Evolutionary conservation across 2,329 filamentous ascomycete species (phyloP).

Genomic region (Madurella fahalii): DNA sequence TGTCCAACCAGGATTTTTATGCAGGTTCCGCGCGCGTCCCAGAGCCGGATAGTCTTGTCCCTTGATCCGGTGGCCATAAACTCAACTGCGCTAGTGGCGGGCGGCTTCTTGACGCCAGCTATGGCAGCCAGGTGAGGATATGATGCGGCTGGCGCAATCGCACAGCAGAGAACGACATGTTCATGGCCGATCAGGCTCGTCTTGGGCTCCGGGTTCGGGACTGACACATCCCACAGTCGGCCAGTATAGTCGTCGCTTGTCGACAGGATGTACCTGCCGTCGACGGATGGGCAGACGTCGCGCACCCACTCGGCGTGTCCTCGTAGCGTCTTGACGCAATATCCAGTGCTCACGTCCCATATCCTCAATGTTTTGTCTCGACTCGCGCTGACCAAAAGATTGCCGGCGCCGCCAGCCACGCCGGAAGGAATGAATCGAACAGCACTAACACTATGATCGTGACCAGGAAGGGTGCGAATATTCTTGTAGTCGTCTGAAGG

Average conservation of each 20-base stretch:
- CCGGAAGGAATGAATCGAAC: slow-evolving; percentile 85
- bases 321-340: slow-evolving; percentile 83
- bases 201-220: slow-evolving; percentile 65
- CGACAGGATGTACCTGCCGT: slow-evolving; percentile 79
- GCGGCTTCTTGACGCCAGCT: slow-evolving; percentile 79
- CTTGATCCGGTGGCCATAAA: slow-evolving; percentile 85
- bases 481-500: slow-evolving; percentile 92
- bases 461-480: slow-evolving; percentile 82
- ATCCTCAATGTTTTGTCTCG: slow-evolving; percentile 80
- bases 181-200: slow-evolving; percentile 81
- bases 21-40: slow-evolving; percentile 79
- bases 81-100: slow-evolving; percentile 71
- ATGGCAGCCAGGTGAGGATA: slow-evolving; percentile 74
- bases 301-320: slow-evolving; percentile 91
- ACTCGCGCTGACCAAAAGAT: slow-evolving; percentile 80
- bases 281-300: slow-evolving; percentile 74
- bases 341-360: slow-evolving; percentile 92
- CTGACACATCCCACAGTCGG: slow-evolving; percentile 78
- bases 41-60: slow-evolving; percentile 87
- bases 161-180: slow-evolving; percentile 79
- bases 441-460: slow-evolving; percentile 87
- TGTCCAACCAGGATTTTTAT: slow-evolving; percentile 83
- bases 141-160: slow-evolving; percentile 73
- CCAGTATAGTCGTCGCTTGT: slow-evolving; percentile 78
- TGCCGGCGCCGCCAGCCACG: slow-evolving; percentile 73